Evolutionary conservation across 2,329 filamentous ascomycete genomes (phyloP).

Genomic region (Myriosclerotinia duriaeana): DNA sequence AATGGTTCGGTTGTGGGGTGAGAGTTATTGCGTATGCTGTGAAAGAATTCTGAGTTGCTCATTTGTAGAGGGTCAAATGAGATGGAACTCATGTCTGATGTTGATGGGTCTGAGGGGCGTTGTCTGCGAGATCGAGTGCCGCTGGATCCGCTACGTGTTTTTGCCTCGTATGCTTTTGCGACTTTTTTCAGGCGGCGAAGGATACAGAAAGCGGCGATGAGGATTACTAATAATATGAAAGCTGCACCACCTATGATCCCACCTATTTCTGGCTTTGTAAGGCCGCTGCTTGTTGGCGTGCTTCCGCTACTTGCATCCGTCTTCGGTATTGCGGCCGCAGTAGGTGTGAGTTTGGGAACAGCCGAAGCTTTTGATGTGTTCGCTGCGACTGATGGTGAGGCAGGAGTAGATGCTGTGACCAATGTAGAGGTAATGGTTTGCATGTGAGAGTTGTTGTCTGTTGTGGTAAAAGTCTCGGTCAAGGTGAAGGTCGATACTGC

Average conservation of each 20-base stretch:
- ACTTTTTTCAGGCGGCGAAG: constrained; percentile 48
- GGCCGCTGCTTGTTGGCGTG: constrained; percentile 37
- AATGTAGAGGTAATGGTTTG: constrained; percentile 45
- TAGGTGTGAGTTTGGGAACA: constrained; percentile 31
- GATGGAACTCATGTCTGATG: constrained; percentile 32
- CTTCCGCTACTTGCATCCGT: constrained; percentile 40
- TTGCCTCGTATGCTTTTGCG: constrained; percentile 39
- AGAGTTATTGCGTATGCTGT: constrained; percentile 28
- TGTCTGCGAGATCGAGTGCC: constrained; percentile 24
- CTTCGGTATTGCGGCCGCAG: constrained; percentile 31
- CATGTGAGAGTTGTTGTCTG: constrained; percentile 43
- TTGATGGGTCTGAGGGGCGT: constrained; percentile 14
- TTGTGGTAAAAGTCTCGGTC: constrained; percentile 49
- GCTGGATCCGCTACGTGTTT: constrained; percentile 31
- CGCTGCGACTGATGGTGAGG: constrained; percentile 32
- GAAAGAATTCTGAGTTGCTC: constrained; percentile 25
- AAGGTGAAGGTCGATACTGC: constrained; percentile 48
- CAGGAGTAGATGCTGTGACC: constrained; percentile 44
- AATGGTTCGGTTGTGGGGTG: constrained; percentile 26
- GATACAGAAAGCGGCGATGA: constrained; percentile 51
- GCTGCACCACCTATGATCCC: constrained; percentile 56
- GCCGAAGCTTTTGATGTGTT: constrained; percentile 24
- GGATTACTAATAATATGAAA: constrained; percentile 49
- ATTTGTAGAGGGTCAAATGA: constrained; percentile 39
- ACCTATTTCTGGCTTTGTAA: constrained; percentile 45